These are phyloP conservation scores for Tagetes patula DNA, from an alignment of 129 eudicot genomes.

Conservation along the genomic window DNA sequence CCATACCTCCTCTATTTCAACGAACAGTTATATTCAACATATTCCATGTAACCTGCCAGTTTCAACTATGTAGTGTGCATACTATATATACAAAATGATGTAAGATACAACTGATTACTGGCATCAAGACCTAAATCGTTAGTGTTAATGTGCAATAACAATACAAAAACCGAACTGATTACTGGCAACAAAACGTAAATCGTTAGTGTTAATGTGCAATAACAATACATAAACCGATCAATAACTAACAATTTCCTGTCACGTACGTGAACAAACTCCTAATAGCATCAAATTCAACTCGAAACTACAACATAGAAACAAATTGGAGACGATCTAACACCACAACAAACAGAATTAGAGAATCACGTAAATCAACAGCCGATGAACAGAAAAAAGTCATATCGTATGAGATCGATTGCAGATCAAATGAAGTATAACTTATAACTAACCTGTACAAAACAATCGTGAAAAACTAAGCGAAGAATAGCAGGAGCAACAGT, in stretches of 20 bases:
- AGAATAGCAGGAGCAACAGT: slow-evolving; percentile 54
- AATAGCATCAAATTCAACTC: slow-evolving; percentile 5
- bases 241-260: slow-evolving; percentile 8
- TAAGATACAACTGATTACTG: not conserved
- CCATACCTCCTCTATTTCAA: not conserved
- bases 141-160: not conserved
- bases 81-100: not conserved
- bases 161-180: not conserved
- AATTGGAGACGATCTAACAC: slow-evolving; percentile 4
- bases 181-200: slow-evolving; percentile 11
- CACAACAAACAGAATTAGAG: not conserved
- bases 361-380: slow-evolving; percentile 3
- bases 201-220: not conserved
- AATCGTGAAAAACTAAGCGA: slow-evolving; percentile 69
- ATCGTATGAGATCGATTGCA: not conserved
- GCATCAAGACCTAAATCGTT: slow-evolving; percentile 16
- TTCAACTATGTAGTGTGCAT: not conserved
- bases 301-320: not conserved
- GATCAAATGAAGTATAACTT: not conserved
- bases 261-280: slow-evolving; percentile 13
- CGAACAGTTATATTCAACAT: not conserved
- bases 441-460: slow-evolving; percentile 51
- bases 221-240: not conserved
- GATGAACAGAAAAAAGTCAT: not conserved
- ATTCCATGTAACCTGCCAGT: not conserved